Conservation (phyloP, 345 rosid genomes). For the Lenwebbia sp. region DNA sequence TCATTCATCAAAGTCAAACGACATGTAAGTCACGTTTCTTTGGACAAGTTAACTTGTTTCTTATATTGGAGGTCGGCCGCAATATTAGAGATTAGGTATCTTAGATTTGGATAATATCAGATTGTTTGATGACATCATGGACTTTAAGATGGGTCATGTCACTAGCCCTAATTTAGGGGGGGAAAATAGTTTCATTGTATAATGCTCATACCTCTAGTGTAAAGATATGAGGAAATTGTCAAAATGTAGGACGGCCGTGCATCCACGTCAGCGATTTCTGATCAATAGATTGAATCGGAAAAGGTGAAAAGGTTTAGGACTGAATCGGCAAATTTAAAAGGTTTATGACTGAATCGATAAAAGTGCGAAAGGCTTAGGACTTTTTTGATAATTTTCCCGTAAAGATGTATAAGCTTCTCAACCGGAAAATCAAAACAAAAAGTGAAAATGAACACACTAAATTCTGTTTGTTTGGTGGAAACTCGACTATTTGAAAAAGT, state of each 20-base stretch:
- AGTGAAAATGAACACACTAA: neutral
- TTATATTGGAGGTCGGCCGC: neutral
- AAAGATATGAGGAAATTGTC: neutral
- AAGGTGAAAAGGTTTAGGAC: too few relatives aligned
- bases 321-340: too few relatives aligned
- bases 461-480: accelerated
- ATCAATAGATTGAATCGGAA: too few relatives aligned
- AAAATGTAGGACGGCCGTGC: too few relatives aligned
- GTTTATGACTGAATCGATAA: too few relatives aligned
- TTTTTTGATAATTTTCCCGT: too few relatives aligned
- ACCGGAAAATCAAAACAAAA: neutral
- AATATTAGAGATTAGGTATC: neutral
- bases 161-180: neutral
- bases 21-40: neutral
- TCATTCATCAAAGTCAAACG: neutral
- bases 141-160: neutral
- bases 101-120: neutral
- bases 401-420: neutral
- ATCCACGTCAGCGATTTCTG: too few relatives aligned
- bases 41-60: neutral
- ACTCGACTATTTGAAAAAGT: neutral
- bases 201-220: neutral
- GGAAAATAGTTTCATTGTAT: neutral
- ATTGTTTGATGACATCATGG: neutral
- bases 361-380: too few relatives aligned